Evolutionary conservation across 108 stramenopile species (phyloP).

Genomic region (Cyclotella cryptica): DNA sequence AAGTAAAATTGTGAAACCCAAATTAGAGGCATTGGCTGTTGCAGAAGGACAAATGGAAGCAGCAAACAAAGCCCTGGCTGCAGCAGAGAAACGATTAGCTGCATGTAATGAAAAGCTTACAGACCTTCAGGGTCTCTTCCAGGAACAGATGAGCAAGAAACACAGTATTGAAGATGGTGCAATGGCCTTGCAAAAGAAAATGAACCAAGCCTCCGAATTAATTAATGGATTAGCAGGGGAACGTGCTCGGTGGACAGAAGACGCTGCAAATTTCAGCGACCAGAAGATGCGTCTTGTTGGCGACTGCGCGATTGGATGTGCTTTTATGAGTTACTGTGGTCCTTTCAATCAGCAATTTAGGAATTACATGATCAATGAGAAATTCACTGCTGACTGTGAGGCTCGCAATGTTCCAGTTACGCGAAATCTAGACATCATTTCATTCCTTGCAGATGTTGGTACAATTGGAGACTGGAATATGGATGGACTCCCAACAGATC

Average conservation of each 20-base stretch:
- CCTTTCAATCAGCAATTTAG: constrained; percentile 94
- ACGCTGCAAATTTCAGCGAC: constrained; percentile 86
- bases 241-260: constrained; percentile 88
- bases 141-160: constrained; percentile 83
- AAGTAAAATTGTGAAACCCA: constrained; percentile 94
- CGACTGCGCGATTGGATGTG: constrained; percentile 90
- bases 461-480: constrained; percentile 93
- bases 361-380: constrained; percentile 79
- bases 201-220: constrained; percentile 87
- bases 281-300: constrained; percentile 87
- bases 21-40: constrained; percentile 87
- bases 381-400: constrained; percentile 82
- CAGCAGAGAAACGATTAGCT: constrained; percentile 73
- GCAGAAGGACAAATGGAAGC: constrained; percentile 89
- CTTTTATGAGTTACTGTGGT: constrained; percentile 92
- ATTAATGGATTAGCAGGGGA: constrained; percentile 90
- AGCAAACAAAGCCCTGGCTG: constrained; percentile 80
- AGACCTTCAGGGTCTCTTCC: constrained; percentile 82
- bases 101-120: constrained; percentile 75
- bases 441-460: constrained; percentile 87
- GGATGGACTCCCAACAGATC: constrained; percentile 89
- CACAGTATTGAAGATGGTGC: constrained; percentile 85
- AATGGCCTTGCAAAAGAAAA: constrained; percentile 78
- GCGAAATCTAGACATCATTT: constrained; percentile 76
- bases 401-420: constrained; percentile 84